Conservation (phyloP, 2,329 filamentous ascomycete species). For the Calonectria naviculata region DNA sequence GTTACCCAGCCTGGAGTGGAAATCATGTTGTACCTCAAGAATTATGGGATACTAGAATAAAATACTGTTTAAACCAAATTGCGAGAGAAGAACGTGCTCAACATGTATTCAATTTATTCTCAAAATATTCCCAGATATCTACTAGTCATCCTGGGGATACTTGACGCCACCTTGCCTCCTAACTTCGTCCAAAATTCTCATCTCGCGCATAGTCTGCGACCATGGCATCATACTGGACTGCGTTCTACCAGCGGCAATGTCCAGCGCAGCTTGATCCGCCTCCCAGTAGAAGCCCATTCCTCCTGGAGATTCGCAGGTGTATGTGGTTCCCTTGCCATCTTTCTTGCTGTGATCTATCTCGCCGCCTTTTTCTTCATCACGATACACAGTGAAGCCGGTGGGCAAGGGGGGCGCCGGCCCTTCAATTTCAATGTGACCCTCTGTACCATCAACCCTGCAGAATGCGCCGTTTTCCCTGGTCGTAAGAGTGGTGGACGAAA, state of each 20-base stretch:
- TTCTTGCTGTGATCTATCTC: background rate
- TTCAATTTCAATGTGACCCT: background rate
- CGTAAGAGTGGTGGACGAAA: background rate
- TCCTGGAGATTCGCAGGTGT: background rate
- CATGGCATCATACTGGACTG: conserved; percentile 55
- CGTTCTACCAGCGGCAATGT: conserved; percentile 48
- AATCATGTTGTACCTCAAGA: too few species aligned
- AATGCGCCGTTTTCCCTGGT: background rate
- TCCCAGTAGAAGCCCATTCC: conserved; percentile 55
- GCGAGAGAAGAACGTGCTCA: too few species aligned
- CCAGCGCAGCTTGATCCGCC: conserved; percentile 52
- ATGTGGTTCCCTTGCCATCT: background rate
- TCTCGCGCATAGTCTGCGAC: conserved; percentile 54
- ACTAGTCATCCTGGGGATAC: conserved; percentile 37
- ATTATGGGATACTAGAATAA: too few species aligned
- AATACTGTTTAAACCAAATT: too few species aligned
- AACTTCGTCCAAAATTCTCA: conserved; percentile 59
- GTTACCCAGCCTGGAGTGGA: too few species aligned
- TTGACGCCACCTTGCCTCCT: conserved; percentile 42
- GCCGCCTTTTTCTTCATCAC: background rate
- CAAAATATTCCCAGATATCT: background rate
- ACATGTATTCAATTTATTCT: too few species aligned
- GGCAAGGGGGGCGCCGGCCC: background rate
- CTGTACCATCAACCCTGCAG: background rate
- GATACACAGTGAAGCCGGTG: background rate